Base-by-base conservation (phyloP, 2,329 filamentous ascomycete species). In the Stachybotrys chartarum region DNA sequence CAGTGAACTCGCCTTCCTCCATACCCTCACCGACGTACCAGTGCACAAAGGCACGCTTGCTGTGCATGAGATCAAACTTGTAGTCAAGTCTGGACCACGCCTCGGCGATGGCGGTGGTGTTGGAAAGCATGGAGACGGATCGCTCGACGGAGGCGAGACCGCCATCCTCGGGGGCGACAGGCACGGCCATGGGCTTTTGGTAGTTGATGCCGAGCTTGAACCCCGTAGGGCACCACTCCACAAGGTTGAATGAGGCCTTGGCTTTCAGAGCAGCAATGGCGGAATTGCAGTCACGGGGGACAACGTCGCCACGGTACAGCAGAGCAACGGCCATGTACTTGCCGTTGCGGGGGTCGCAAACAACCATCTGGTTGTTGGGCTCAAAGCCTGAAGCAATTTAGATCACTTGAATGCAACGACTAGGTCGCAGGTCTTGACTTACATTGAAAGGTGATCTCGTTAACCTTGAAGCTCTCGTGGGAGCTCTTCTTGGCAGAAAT, bases 1-100 rank as follows among this genome's bases (percentile, higher is more conserved):
- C 90, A 60, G 86, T 88, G 78, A 94, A 94, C 74, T 94, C 90
- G 66, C 90, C 90, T 72, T 94, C 90, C 78, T 94, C 90, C 90
- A 94, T 94, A 76, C 90, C 90, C 77, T 94, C 90, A 62, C 90
- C 90, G 54, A 94, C 90, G 63, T 89, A 89, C 86, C 86, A 88
- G 75, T 89, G 85, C 50, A 88, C 85, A 65, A 89, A 88, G 57
- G 86, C 85, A 62, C 86, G 85, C 81, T 88, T 88, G 75, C 81
- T 85, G 80, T 88, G 87, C 86, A 88, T 88, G 65, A 88, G 85
- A 65, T 88, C 85, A 72, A 89, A 88, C 77, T 88, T 88, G 79
- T 86, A 78, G 74, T 87, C 84, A 51, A 88, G 80, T 60, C 84
- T 82, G 58, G 84, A 86, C 85, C 85, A 88, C 54, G 86, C 85